A percentile compares a stretch with the other conserved stretches of the same genome.
phyloP scores from a whole-genome alignment of 352 stramenopile species.

The Phytophthora citrophthora region DNA sequence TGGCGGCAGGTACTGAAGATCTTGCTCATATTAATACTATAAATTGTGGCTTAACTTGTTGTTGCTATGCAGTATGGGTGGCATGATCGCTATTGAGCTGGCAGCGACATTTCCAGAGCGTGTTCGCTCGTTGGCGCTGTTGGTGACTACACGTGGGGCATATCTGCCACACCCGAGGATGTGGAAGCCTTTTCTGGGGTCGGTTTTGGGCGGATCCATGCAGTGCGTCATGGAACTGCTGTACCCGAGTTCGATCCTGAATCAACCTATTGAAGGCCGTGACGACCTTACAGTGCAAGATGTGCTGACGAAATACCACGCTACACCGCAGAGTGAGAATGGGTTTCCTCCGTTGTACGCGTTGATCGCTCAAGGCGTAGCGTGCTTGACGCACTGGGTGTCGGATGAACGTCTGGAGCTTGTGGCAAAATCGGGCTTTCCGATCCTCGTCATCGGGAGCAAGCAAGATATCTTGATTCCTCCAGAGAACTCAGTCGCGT shows the following conservation, averaged over 20 bases:
- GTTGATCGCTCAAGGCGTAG: constrained; percentile 49
- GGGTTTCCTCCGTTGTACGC: constrained; percentile 36
- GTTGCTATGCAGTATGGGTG: constrained; percentile 41
- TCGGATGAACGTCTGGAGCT: constrained; percentile 50
- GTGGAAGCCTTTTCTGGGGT: constrained; percentile 39
- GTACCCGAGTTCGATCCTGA: constrained; percentile 32
- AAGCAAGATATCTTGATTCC: constrained; percentile 58
- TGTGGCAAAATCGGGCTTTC: constrained; percentile 48
- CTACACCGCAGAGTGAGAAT: constrained; percentile 28
- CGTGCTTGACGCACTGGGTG: constrained; percentile 58
- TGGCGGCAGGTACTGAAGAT: constrained; percentile 31
- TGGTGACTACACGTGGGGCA: constrained; percentile 41
- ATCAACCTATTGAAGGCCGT: constrained; percentile 28
- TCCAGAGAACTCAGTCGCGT: constrained; percentile 36
- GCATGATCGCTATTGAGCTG: constrained; percentile 56
- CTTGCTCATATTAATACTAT: neutral
- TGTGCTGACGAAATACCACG: constrained; percentile 44
- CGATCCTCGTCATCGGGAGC: constrained; percentile 55
- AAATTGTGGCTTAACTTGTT: neutral
- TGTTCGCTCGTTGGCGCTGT: constrained; percentile 41
- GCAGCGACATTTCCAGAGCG: constrained; percentile 33
- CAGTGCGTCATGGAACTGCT: constrained; percentile 37
- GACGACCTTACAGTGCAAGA: constrained; percentile 40
- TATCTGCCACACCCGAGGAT: constrained; percentile 34
- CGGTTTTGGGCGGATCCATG: constrained; percentile 32